phyloP scores from a whole-genome alignment of 371 early-diverging fungal genomes.

The Dipsacomyces acuminosporus region DNA sequence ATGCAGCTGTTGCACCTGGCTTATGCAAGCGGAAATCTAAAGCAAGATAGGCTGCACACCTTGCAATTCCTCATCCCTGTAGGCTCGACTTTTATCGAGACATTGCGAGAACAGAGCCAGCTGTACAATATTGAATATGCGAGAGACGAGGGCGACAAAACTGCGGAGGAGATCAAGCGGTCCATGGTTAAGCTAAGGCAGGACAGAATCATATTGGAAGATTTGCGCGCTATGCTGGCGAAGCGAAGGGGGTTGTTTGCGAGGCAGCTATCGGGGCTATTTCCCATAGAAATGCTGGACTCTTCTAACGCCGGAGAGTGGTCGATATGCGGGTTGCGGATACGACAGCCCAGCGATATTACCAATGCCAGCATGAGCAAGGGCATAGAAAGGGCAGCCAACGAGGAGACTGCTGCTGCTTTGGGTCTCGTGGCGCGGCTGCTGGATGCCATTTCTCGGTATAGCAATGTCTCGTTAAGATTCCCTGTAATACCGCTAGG shows the following conservation, averaged over 20 bases:
- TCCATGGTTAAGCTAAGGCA: constrained; percentile 11
- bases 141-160: no score
- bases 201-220: constrained; percentile 35
- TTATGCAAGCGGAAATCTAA: no score
- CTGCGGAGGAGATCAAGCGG: no score
- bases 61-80: no score
- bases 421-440: constrained; percentile 17
- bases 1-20: no score
- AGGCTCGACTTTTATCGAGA: background rate
- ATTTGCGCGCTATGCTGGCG: constrained; percentile 38
- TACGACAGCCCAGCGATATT: background rate
- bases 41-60: no score
- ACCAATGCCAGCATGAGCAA: background rate
- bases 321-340: constrained; percentile 24
- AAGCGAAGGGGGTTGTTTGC: constrained; percentile 13
- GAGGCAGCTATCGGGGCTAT: constrained; percentile 1
- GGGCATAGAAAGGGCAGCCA: background rate
- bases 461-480: constrained; percentile 11
- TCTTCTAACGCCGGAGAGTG: constrained; percentile 6
- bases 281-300: constrained; percentile 6
- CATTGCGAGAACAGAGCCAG: background rate
- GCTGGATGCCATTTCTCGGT: constrained; percentile 11
- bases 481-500: constrained; percentile 23
- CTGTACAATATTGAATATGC: background rate
- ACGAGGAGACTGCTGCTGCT: constrained; percentile 28